These are phyloP conservation scores for Durio zibethinus DNA, from an alignment of 345 rosid species.

Conservation along the genomic window DNA sequence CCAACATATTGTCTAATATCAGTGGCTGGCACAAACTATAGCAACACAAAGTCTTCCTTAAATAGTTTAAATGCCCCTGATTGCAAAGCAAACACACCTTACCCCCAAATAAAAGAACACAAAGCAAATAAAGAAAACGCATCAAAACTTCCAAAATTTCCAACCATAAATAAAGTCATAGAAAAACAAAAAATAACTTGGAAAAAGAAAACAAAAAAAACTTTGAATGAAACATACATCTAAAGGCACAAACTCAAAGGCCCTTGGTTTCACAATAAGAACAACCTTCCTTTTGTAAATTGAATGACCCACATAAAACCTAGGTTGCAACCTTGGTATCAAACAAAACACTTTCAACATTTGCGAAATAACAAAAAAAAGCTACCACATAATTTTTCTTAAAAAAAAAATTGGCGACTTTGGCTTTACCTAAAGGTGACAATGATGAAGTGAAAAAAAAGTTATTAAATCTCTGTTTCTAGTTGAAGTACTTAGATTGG, in stretches of 20 bases:
- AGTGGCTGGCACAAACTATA: constrained; percentile 85
- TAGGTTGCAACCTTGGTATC: constrained; percentile 43
- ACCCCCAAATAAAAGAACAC: not conserved
- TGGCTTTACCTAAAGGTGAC: constrained; percentile 24
- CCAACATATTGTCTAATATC: constrained; percentile 84
- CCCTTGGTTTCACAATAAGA: constrained; percentile 74
- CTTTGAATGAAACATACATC: constrained; percentile 39
- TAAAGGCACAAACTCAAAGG: constrained; percentile 72
- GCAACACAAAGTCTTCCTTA: constrained; percentile 64
- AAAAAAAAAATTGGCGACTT: not conserved
- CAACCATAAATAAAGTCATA: too few species aligned
- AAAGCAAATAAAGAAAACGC: constrained; percentile 8
- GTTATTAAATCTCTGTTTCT: constrained; percentile 33
- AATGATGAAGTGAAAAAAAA: constrained; percentile 26
- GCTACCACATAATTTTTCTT: not conserved
- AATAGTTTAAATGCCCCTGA: constrained; percentile 76
- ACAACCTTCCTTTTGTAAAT: constrained; percentile 97
- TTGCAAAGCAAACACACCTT: constrained; percentile 30
- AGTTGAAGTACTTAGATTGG: constrained; percentile 54
- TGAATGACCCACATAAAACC: constrained; percentile 71
- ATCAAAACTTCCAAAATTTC: not conserved
- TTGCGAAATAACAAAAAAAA: not conserved
- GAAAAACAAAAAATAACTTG: too few species aligned
- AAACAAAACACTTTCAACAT: not conserved
- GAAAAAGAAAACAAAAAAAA: not conserved